Evolutionary conservation across 1,284 basidiomycete species (phyloP), one percentile per base, ranked within the genome.

Genomic region (Sporisorium reilianum): DNA sequence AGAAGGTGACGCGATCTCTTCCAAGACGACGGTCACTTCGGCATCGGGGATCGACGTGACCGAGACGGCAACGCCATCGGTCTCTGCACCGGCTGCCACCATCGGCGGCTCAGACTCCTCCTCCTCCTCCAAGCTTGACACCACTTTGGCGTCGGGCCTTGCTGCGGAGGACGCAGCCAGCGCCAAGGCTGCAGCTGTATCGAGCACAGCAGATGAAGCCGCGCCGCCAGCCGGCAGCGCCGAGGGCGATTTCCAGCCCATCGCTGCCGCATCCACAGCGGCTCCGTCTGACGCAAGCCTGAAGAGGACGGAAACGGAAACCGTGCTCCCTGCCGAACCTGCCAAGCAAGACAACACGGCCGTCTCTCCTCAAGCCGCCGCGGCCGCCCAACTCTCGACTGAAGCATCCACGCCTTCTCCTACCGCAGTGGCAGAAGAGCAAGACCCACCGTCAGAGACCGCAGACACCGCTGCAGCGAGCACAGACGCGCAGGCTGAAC

Each of bases 21-120:
- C 61, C n/a, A 65, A 66, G 41, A 72, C 69, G 4, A 64, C 63
- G 2, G 72, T 75, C 56, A 75, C 63, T 22, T 64, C 66, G 10
- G 63, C 55, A 7, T 75, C 72, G 12, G 72, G 72, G 12, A 58
- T 61, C 30, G 61, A 71, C 25, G 58, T 62, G 18, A 34, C 51
- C 20, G 68, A 71, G 11, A 32, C 42, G 11, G 16, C 44, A 2
- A 6, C 55, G 5, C n/a, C 54, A 30, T 3, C 49, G 22, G 34
- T 44, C 20, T 8, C 52, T 1, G 34, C 23, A 7, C 14, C 23
- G 23, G 30, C 55, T 8, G 8, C 44, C 12, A 20, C 23, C 10
- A 25, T 38, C 26, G 41, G 38, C 40, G 38, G 36, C 23, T 34
- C 67, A 30, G 52, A 50, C 14, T 16, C 36, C 10, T 40, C 51